Evolutionary conservation across 2,329 filamentous ascomycete species (phyloP), one percentile per base, ranked within the genome.

Genomic region (Colletotrichum agaves): DNA sequence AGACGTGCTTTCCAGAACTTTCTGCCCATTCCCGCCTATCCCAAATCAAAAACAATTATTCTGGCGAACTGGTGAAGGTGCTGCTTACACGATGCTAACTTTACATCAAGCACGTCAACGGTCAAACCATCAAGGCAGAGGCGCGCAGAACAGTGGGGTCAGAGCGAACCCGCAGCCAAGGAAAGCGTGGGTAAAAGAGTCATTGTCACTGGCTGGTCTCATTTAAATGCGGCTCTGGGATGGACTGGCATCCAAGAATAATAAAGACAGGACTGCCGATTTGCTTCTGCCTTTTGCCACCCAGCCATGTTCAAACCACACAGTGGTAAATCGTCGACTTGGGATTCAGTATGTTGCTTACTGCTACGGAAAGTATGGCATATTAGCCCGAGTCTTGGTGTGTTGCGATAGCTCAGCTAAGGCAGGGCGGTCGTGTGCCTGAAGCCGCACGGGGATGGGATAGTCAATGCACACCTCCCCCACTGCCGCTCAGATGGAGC

Each of bases 221-320:
- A 64, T 60, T 55, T 60, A 60, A 64, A 59, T 49, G 39, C 61
- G 65, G 61, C 65, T 64, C 44, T 41, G 12, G 59, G 63, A 63
- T 33, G 59, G 63, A 57, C 63, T 27, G 37, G 63, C 63, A 33
- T 57, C 10, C 39, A 35, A 37, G 10, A 21, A 43, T 27, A 61
- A 31, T 35, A 49, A 21, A 47, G 49, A 23, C 52, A 62, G 57
- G 43, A 61, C 58, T 11, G 59, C 59, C 37, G 46, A 49, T 61
- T n/a, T n/a, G n/a, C n/a, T n/a, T n/a, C n/a, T n/a, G n/a, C n/a
- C n/a, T n/a, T n/a, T n/a, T n/a, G n/a, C n/a, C n/a, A n/a, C n/a
- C n/a, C n/a, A n/a, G n/a, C n/a, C n/a, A n/a, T n/a, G n/a, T n/a
- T n/a, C n/a, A n/a, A n/a, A n/a, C n/a, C n/a, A n/a, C n/a, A n/a